Conservation (phyloP, 805 yeast genomes). For the Lachancea mirantina region DNA sequence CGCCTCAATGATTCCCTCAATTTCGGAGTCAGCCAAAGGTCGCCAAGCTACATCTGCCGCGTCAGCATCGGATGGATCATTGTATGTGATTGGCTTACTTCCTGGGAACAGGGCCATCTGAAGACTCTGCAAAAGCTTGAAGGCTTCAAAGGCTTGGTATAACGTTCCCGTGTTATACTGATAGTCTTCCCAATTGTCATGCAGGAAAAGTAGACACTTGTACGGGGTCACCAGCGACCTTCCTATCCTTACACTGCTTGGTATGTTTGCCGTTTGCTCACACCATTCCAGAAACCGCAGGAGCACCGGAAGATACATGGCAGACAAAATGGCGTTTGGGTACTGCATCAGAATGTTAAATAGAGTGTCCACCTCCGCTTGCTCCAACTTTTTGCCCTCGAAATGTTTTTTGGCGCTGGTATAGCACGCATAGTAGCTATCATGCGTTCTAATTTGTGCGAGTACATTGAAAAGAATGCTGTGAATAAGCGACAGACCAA, state of each 20-base stretch:
- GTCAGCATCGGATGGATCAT: slow-evolving; percentile 6
- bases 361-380: slow-evolving; percentile 3
- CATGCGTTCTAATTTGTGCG: slow-evolving; percentile 6
- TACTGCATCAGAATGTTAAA: slow-evolving; percentile 5
- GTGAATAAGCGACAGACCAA: slow-evolving; percentile 4
- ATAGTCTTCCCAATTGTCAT: slow-evolving; percentile 5
- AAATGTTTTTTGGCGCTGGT: slow-evolving; percentile 4
- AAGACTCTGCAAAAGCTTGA: slow-evolving; percentile 6
- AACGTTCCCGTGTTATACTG: slow-evolving; percentile 7
- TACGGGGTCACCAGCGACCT: slow-evolving; percentile 7
- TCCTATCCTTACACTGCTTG: slow-evolving; percentile 1
- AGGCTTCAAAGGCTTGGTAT: slow-evolving; percentile 6
- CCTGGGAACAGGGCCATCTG: slow-evolving; percentile 7
- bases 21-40: slow-evolving; percentile 5
- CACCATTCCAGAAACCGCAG: slow-evolving; percentile 11
- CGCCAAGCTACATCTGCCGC: slow-evolving; percentile 4
- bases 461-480: slow-evolving; percentile 5
- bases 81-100: slow-evolving; percentile 6
- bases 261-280: background rate
- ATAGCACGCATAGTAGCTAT: slow-evolving; percentile 6
- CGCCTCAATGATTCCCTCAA: slow-evolving; percentile 1
- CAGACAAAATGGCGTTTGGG: slow-evolving; percentile 7
- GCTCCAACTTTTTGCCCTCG: slow-evolving; percentile 1
- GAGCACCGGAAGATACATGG: slow-evolving; percentile 9
- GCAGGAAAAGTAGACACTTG: slow-evolving; percentile 5